Percentiles rank a stretch among this genome's conserved stretches.
These are phyloP conservation scores for Neoboletus brunneissimus DNA, from an alignment of 768 basidiomycete species.

Conservation along the genomic window DNA sequence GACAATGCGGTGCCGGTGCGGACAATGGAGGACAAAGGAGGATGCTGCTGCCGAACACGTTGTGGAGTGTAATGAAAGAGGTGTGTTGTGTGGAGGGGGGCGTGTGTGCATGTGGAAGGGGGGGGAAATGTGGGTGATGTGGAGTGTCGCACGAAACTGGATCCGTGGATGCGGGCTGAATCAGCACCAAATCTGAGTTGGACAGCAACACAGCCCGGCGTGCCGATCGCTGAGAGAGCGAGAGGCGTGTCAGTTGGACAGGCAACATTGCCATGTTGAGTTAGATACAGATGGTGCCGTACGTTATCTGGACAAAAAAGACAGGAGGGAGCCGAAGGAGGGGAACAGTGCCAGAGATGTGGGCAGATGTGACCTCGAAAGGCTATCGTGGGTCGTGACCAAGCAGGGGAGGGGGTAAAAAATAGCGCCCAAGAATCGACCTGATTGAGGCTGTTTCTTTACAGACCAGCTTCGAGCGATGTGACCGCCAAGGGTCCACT, in stretches of 20 bases:
- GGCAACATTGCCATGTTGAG: constrained; percentile 30
- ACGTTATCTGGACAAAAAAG: constrained; percentile 29
- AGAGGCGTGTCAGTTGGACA: constrained; percentile 31
- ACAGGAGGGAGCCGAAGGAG: constrained; percentile 5
- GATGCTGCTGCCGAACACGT: constrained; percentile 18
- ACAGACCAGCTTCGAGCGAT: constrained; percentile 28
- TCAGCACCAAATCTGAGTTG: constrained; percentile 26
- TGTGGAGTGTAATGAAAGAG: constrained; percentile 7
- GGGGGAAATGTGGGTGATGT: constrained; percentile 1
- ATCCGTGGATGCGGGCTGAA: constrained; percentile 18
- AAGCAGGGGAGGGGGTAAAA: constrained; percentile 9
- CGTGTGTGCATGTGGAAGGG: constrained; percentile 7
- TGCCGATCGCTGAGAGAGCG: constrained; percentile 30
- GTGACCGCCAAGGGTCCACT: constrained; percentile 30
- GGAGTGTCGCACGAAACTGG: constrained; percentile 1
- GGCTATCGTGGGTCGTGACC: constrained; percentile 31
- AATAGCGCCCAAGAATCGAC: constrained; percentile 27
- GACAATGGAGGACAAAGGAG: constrained; percentile 5
- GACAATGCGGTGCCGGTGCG: constrained; percentile 23
- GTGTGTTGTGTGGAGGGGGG: neutral
- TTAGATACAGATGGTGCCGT: constrained; percentile 32
- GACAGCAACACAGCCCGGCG: constrained; percentile 21
- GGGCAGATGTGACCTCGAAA: constrained; percentile 32
- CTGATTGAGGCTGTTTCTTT: constrained; percentile 19
- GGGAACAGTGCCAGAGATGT: constrained; percentile 19